Evolutionary conservation across 768 basidiomycete species (phyloP).

Genomic region (Lyophyllum semitale): DNA sequence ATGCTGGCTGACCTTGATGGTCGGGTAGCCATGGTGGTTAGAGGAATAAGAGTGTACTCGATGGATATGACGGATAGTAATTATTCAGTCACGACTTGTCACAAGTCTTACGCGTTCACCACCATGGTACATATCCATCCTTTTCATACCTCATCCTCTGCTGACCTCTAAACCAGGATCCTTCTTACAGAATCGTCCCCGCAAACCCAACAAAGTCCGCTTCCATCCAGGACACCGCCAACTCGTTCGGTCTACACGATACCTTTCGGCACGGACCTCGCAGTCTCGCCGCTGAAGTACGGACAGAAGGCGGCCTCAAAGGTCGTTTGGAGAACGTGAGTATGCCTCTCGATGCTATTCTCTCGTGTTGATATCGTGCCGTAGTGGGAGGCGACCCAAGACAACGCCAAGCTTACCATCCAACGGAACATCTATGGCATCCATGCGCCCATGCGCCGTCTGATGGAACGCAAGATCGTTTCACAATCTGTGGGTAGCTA

Average conservation of each 20-base stretch:
- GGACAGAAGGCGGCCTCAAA: constrained; percentile 61
- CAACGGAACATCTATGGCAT: constrained; percentile 84
- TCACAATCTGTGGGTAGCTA: constrained; percentile 53
- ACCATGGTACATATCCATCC: constrained; percentile 26
- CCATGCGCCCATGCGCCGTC: constrained; percentile 82
- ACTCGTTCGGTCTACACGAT: constrained; percentile 84
- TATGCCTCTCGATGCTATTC: not conserved
- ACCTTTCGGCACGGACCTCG: constrained; percentile 83
- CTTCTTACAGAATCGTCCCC: constrained; percentile 69
- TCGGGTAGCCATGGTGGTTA: constrained; percentile 44
- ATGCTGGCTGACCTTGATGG: constrained; percentile 68
- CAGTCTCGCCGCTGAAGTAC: constrained; percentile 75
- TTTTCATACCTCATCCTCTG: not conserved
- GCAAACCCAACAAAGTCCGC: constrained; percentile 54
- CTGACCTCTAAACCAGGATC: constrained; percentile 30
- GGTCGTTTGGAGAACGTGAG: constrained; percentile 78
- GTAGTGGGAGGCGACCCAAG: constrained; percentile 95
- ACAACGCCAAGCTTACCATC: constrained; percentile 81
- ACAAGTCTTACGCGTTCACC: constrained; percentile 29
- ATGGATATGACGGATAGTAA: no score
- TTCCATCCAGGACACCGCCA: constrained; percentile 66
- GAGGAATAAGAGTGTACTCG: no score
- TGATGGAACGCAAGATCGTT: constrained; percentile 95
- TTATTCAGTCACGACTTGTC: constrained; percentile 13
- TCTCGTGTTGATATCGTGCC: constrained; percentile 2